These are phyloP conservation scores for Aureobasidium sp. DNA, from an alignment of 2,329 filamentous ascomycete genomes.

Conservation along the genomic window DNA sequence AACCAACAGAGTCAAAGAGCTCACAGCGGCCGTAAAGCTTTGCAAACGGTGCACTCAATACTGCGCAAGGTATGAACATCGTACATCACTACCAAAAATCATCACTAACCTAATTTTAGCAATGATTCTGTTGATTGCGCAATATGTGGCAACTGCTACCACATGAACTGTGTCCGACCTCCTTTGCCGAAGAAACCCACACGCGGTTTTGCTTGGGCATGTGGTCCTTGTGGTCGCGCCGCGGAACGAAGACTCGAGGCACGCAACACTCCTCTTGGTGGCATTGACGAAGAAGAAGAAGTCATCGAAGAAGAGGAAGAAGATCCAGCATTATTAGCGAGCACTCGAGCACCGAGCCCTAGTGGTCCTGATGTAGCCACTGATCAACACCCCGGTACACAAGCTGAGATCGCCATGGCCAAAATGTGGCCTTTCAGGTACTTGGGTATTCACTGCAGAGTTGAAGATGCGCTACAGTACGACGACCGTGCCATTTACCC, in stretches of 20 bases:
- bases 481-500: conserved; percentile 92
- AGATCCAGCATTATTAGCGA: conserved; percentile 43
- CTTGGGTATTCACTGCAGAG: conserved; percentile 86
- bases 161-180: conserved; percentile 95
- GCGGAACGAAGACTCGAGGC: conserved; percentile 89
- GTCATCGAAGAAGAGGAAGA: conserved; percentile 57
- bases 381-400: conserved; percentile 56
- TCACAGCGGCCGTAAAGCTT: conserved; percentile 90
- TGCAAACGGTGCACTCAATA: conserved; percentile 90
- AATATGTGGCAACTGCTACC: conserved; percentile 88
- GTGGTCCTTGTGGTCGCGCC: conserved; percentile 89
- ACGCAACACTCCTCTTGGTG: conserved; percentile 65
- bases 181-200: conserved; percentile 92
- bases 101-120: conserved; percentile 38
- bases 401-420: conserved; percentile 84
- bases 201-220: conserved; percentile 96
- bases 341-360: conserved; percentile 49
- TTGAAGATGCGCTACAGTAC: conserved; percentile 91
- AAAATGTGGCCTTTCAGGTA: conserved; percentile 96
- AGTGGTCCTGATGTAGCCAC: conserved; percentile 41
- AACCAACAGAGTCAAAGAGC: conserved; percentile 84
- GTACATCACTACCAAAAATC: neutral
- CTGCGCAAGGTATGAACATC: conserved; percentile 66
- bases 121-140: conserved; percentile 96
- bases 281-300: conserved; percentile 55